Evolutionary conservation across 495 filamentous ascomycete species (phyloP).

Genomic region (Cryomyces minteri): DNA sequence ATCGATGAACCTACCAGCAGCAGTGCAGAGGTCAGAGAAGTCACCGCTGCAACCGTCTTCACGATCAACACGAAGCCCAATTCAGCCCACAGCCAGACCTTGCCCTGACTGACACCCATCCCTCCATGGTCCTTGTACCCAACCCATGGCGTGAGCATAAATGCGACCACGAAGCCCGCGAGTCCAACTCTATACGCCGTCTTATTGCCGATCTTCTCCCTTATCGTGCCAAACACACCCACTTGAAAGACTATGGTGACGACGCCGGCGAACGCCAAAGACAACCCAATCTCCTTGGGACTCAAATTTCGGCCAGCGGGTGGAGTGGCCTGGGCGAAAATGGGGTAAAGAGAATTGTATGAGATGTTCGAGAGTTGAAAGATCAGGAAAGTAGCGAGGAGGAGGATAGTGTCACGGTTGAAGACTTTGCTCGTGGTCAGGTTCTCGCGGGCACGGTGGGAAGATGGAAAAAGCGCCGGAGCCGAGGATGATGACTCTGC

Average conservation of each 20-base stretch:
- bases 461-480: constrained; percentile 20
- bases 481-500: constrained; percentile 14
- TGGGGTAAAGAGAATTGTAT: constrained; percentile 80
- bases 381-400: constrained; percentile 67
- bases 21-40: constrained; percentile 75
- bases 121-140: constrained; percentile 47
- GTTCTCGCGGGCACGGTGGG: constrained; percentile 10
- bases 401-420: constrained; percentile 60
- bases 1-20: constrained; percentile 40
- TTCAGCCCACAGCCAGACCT: constrained; percentile 52
- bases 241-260: constrained; percentile 82
- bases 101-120: constrained; percentile 28
- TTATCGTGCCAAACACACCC: constrained; percentile 58
- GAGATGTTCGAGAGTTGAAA: constrained; percentile 81
- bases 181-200: constrained; percentile 62
- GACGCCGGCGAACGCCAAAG: constrained; percentile 65
- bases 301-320: constrained; percentile 61
- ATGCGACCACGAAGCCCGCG: constrained; percentile 66
- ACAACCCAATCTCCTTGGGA: constrained; percentile 68
- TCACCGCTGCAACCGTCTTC: constrained; percentile 77
- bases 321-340: constrained; percentile 57
- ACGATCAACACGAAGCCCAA: constrained; percentile 62
- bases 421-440: constrained; percentile 26
- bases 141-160: constrained; percentile 77
- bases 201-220: constrained; percentile 69